Evolutionary conservation across 768 basidiomycete genomes (phyloP).

Genomic region (Hebeloma cylindrosporum): DNA sequence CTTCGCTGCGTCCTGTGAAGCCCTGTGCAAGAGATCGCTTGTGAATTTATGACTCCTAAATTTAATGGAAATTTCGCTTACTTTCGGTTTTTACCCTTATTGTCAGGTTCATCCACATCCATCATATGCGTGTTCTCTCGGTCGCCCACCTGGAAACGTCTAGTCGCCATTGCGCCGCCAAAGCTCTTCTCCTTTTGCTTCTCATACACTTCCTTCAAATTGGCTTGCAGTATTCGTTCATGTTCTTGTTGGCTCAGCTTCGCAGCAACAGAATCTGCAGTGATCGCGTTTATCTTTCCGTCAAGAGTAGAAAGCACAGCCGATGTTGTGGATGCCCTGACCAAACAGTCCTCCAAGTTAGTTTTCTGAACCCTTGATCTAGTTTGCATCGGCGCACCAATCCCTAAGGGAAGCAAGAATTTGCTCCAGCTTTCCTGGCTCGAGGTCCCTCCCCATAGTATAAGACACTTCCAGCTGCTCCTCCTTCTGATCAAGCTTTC

Average conservation of each 20-base stretch:
- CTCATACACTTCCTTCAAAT: conserved; percentile 61
- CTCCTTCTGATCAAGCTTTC: conserved; percentile 92
- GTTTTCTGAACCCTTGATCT: neutral
- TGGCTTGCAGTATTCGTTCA: conserved; percentile 51
- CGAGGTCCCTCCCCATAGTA: conserved; percentile 90
- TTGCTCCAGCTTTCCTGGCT: conserved; percentile 63
- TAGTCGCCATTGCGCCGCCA: conserved; percentile 29
- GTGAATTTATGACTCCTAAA: neutral
- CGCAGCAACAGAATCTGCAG: conserved; percentile 38
- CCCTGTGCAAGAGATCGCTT: conserved; percentile 25
- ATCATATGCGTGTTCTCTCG: conserved; percentile 48
- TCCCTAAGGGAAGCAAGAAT: conserved; percentile 61
- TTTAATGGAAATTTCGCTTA: conserved; percentile 35
- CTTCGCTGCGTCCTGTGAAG: conserved; percentile 45
- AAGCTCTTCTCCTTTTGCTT: conserved; percentile 59
- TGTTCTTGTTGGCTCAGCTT: conserved; percentile 51
- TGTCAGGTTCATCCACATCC: conserved; percentile 65
- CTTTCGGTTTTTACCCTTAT: conserved; percentile 65
- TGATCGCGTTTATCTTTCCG: conserved; percentile 59
- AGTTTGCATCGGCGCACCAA: conserved; percentile 49
- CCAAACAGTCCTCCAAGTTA: conserved; percentile 10
- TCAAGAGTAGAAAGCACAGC: conserved; percentile 73
- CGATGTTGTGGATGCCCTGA: conserved; percentile 70
- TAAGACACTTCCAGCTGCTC: conserved; percentile 90
- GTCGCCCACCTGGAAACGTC: conserved; percentile 22